These are phyloP conservation scores for Haplographium delicatum DNA, from an alignment of 495 filamentous ascomycete genomes.

Conservation along the genomic window DNA sequence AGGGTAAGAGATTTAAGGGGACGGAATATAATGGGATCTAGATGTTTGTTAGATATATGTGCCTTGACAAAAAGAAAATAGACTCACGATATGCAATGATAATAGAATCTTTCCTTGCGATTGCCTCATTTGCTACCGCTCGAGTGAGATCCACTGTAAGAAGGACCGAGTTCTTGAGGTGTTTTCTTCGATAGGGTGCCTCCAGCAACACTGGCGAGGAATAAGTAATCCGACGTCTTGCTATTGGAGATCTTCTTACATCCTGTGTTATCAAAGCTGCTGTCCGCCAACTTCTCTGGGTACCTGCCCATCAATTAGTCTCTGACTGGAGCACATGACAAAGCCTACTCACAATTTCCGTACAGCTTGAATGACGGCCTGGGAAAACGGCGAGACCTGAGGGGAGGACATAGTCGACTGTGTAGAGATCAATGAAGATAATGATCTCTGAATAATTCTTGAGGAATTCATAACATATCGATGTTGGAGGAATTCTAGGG, in stretches of 20 bases:
- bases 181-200: constrained; percentile 46
- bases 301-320: constrained; percentile 52
- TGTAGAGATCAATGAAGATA: too few species aligned
- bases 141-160: constrained; percentile 89
- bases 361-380: constrained; percentile 76
- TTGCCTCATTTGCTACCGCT: constrained; percentile 87
- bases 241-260: constrained; percentile 40
- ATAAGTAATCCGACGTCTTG: constrained; percentile 4
- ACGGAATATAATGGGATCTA: constrained; percentile 94
- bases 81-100: constrained; percentile 80
- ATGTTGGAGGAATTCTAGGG: too few species aligned
- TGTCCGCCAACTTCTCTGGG: constrained; percentile 82
- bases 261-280: constrained; percentile 90
- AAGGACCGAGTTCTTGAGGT: constrained; percentile 64
- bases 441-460: too few species aligned
- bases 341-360: constrained; percentile 61
- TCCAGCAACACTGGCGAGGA: constrained; percentile 61
- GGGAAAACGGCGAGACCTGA: constrained; percentile 51
- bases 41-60: background rate
- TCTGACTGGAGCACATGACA: background rate
- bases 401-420: constrained; percentile 2
- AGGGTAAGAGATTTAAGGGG: constrained; percentile 83
- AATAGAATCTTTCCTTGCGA: constrained; percentile 65
- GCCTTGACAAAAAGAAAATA: constrained; percentile 9
- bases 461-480: too few species aligned